Percentiles rank a stretch among this genome's conserved stretches.
These are phyloP conservation scores for Penicillium salamii DNA, from an alignment of 495 filamentous ascomycete genomes.

Conservation along the genomic window DNA sequence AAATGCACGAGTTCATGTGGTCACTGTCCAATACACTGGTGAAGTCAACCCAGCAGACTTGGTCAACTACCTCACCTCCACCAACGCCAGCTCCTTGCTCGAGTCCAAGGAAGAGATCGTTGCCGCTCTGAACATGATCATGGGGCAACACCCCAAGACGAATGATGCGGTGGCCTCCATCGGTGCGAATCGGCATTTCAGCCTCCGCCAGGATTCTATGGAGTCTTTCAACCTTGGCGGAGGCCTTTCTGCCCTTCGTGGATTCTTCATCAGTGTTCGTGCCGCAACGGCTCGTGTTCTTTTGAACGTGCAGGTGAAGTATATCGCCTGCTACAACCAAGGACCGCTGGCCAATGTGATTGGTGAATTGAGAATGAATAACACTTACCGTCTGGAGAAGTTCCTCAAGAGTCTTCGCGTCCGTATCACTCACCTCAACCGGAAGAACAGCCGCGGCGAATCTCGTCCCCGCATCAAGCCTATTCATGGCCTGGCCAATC, in stretches of 20 bases:
- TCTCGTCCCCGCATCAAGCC: slow-evolving; percentile 36
- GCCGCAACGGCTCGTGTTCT: slow-evolving; percentile 61
- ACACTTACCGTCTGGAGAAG: slow-evolving; percentile 30
- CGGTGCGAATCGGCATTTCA: slow-evolving; percentile 42
- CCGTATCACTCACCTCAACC: slow-evolving; percentile 32
- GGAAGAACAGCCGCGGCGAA: slow-evolving; percentile 35
- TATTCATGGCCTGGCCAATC: slow-evolving; percentile 45
- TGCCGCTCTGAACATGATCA: slow-evolving; percentile 55
- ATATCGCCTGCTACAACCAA: slow-evolving; percentile 38
- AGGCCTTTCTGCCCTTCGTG: slow-evolving; percentile 54
- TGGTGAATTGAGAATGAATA: slow-evolving; percentile 9
- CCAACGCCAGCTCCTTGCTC: slow-evolving; percentile 38
- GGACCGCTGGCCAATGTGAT: slow-evolving; percentile 31
- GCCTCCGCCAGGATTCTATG: slow-evolving; percentile 16
- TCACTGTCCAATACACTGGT: slow-evolving; percentile 42
- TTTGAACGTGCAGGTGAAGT: slow-evolving; percentile 56
- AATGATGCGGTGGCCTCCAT: slow-evolving; percentile 27
- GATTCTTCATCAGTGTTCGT: slow-evolving; percentile 67
- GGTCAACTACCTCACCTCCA: slow-evolving; percentile 52
- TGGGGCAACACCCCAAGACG: slow-evolving; percentile 40
- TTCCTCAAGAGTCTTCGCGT: slow-evolving; percentile 49
- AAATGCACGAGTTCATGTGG: slow-evolving; percentile 41
- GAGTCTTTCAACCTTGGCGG: slow-evolving; percentile 34
- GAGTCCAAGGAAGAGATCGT: slow-evolving; percentile 37
- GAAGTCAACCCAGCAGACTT: slow-evolving; percentile 48